phyloP scores from a whole-genome alignment of 345 rosid species.

The Eucalyptus sp. region DNA sequence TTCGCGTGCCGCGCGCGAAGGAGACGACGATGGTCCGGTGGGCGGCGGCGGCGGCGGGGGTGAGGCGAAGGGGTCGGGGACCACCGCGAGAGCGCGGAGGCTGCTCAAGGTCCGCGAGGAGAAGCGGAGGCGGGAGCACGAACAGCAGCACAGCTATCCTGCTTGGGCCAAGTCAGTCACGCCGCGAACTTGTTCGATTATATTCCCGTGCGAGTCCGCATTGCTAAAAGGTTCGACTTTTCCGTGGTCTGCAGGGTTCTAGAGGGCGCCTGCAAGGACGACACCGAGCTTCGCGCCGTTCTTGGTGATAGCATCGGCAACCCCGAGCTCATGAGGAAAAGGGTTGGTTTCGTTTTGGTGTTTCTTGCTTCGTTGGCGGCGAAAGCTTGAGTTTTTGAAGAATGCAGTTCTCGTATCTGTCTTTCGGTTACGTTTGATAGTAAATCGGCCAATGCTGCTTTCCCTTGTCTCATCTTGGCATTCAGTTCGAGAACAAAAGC shows the following conservation, averaged over 20 bases:
- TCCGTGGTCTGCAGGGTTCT: conserved; percentile 29
- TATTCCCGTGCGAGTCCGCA: conserved; percentile 11
- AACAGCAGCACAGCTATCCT: conserved; percentile 70
- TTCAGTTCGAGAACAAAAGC: not conserved
- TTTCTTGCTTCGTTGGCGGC: not conserved
- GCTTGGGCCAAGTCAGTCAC: conserved; percentile 63
- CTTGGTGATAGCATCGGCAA: conserved; percentile 88
- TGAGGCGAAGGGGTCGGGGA: conserved; percentile 41
- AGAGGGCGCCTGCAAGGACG: conserved; percentile 68
- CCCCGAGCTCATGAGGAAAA: conserved; percentile 81
- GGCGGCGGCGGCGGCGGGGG: not conserved
- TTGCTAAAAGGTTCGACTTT: not conserved
- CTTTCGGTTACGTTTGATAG: not conserved
- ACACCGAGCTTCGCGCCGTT: conserved; percentile 72
- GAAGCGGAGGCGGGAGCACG: conserved; percentile 74
- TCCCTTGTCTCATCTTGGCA: not conserved
- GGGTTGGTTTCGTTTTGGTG: conserved; percentile 15
- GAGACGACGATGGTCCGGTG: not conserved
- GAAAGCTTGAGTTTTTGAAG: not conserved
- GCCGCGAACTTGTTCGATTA: not conserved
- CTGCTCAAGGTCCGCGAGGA: conserved; percentile 72
- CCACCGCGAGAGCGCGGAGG: conserved; percentile 89
- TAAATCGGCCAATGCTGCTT: not conserved
- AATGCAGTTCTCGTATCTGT: not conserved
- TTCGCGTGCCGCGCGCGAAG: not conserved